A percentile compares a stretch with the other conserved stretches of the same genome.
These are phyloP conservation scores for Ammopiptanthus mongolicus DNA, from an alignment of 306 rosid species.

Conservation along the genomic window DNA sequence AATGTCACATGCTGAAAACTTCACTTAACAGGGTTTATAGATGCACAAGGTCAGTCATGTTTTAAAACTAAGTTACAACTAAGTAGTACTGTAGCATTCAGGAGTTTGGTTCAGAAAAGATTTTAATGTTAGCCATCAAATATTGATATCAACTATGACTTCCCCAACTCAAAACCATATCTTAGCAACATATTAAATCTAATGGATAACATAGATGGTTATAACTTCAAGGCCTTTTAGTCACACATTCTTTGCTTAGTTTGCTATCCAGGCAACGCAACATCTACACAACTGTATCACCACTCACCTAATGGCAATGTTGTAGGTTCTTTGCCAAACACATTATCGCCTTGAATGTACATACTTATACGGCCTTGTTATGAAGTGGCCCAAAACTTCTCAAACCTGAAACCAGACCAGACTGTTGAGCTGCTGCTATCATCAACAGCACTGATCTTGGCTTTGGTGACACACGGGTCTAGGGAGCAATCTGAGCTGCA, in stretches of 20 bases:
- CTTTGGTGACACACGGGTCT: constrained; percentile 8
- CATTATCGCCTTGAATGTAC: background rate
- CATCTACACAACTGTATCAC: background rate
- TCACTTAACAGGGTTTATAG: background rate
- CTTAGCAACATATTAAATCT: background rate
- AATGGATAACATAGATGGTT: background rate
- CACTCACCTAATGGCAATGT: background rate
- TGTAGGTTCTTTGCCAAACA: background rate
- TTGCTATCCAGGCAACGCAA: background rate
- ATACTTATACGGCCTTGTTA: background rate
- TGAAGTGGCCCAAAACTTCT: background rate
- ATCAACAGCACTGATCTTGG: background rate
- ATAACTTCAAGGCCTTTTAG: background rate
- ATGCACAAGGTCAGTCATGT: background rate
- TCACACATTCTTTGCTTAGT: background rate
- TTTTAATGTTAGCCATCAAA: background rate
- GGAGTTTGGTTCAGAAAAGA: background rate
- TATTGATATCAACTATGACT: background rate
- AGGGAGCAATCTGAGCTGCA: constrained; percentile 8
- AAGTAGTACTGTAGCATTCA: background rate
- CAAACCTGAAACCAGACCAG: constrained; percentile 25
- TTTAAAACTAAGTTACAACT: constrained; percentile 2
- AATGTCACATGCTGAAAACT: background rate
- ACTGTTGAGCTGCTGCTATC: constrained; percentile 3
- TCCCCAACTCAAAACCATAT: background rate